phyloP scores from a whole-genome alignment of 2,329 filamentous ascomycete species.

The Scytalidium sp. region DNA sequence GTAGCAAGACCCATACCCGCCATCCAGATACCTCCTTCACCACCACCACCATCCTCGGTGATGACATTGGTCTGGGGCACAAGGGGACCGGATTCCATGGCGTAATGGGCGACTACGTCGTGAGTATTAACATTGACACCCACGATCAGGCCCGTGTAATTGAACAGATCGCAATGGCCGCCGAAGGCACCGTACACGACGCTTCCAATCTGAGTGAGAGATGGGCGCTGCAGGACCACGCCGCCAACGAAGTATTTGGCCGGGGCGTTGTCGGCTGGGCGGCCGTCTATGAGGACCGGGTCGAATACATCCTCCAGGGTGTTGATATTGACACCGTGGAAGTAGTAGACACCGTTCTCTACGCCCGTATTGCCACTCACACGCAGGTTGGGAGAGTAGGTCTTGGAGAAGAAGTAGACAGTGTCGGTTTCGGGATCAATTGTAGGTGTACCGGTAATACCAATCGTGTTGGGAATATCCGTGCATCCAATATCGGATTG shows the following conservation, averaged over 20 bases:
- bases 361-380: conserved; percentile 16
- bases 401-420: conserved; percentile 42
- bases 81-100: conserved; percentile 35
- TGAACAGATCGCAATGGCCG: conserved; percentile 53
- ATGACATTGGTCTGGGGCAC: conserved; percentile 24
- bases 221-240: conserved; percentile 48
- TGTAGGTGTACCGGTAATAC: conserved; percentile 43
- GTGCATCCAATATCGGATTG: conserved; percentile 46
- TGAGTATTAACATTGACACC: conserved; percentile 42
- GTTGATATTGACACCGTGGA: conserved; percentile 37
- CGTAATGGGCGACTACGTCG: conserved; percentile 30
- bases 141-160: conserved; percentile 52
- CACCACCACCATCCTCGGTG: conserved; percentile 29
- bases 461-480: conserved; percentile 45
- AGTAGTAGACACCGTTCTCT: conserved; percentile 35
- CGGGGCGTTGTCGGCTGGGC: conserved; percentile 42
- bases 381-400: conserved; percentile 28
- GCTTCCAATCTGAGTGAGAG: conserved; percentile 41
- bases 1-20: conserved; percentile 30
- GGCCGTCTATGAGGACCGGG: conserved; percentile 46
- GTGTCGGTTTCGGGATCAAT: conserved; percentile 43
- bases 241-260: conserved; percentile 50
- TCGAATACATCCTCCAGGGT: conserved; percentile 37
- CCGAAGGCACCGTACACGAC: conserved; percentile 51
- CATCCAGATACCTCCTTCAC: conserved; percentile 34